Conservation (phyloP, 805 yeast species). For the Yarrowia yakushimensis region DNA sequence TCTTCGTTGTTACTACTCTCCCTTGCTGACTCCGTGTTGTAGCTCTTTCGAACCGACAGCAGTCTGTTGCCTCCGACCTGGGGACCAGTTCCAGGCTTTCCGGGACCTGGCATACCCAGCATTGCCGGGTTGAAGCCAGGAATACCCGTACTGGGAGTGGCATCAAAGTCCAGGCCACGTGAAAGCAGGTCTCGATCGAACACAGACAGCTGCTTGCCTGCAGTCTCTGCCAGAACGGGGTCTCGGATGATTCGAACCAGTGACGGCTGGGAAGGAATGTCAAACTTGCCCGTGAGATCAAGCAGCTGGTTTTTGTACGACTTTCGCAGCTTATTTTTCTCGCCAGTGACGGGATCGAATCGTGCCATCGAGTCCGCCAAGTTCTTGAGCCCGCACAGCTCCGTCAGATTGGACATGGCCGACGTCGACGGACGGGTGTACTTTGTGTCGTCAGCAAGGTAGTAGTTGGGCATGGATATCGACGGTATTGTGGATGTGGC, state of each 20-base stretch:
- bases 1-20: slow-evolving; percentile 22
- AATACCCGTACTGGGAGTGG: slow-evolving; percentile 63
- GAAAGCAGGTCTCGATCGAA: slow-evolving; percentile 50
- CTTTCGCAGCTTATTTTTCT: slow-evolving; percentile 88
- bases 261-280: slow-evolving; percentile 37
- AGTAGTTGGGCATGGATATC: slow-evolving; percentile 15
- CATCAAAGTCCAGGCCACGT: slow-evolving; percentile 56
- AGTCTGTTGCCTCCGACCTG: slow-evolving; percentile 14
- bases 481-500: not conserved
- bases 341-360: slow-evolving; percentile 79
- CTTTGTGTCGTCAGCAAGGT: slow-evolving; percentile 20
- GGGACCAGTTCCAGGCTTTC: not conserved
- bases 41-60: not conserved
- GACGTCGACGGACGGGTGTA: slow-evolving; percentile 38
- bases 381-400: slow-evolving; percentile 61
- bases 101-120: slow-evolving; percentile 35
- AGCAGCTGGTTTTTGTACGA: slow-evolving; percentile 90
- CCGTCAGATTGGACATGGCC: slow-evolving; percentile 68
- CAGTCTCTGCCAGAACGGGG: slow-evolving; percentile 32
- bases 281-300: slow-evolving; percentile 67
- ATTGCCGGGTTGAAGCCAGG: slow-evolving; percentile 72
- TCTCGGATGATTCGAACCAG: slow-evolving; percentile 13
- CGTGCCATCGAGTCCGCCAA: slow-evolving; percentile 82
- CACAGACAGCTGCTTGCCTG: slow-evolving; percentile 45
- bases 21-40: slow-evolving; percentile 16